A percentile compares a stretch with the other conserved stretches of the same genome.
These are phyloP conservation scores for Lepiota brunneoincarnata DNA, from an alignment of 768 basidiomycete genomes.

Conservation along the genomic window DNA sequence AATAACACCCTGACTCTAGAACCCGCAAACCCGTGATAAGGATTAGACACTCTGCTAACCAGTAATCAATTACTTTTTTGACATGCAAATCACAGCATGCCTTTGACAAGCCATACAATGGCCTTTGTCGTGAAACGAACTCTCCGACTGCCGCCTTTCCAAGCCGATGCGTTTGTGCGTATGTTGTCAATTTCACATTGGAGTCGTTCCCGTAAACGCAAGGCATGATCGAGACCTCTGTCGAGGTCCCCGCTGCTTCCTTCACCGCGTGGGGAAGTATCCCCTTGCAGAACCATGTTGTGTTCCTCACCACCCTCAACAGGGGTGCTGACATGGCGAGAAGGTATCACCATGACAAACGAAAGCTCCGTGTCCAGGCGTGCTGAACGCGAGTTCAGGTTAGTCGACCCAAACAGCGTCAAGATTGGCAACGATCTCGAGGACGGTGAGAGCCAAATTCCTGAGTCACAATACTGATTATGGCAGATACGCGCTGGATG, in stretches of 20 bases:
- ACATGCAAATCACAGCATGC: conserved; percentile 52
- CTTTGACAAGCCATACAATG: conserved; percentile 61
- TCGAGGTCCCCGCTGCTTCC: conserved; percentile 14
- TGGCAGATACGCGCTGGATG: too few relatives aligned
- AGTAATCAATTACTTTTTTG: too few relatives aligned
- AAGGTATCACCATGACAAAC: conserved; percentile 76
- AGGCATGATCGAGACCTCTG: conserved; percentile 5
- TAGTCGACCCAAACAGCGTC: conserved; percentile 93
- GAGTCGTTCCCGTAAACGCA: conserved; percentile 41
- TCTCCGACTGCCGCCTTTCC: conserved; percentile 56
- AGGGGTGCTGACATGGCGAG: conserved; percentile 18
- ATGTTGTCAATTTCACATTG: conserved; percentile 54
- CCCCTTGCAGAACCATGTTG: neutral
- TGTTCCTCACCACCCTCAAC: neutral
- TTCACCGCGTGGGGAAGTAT: neutral
- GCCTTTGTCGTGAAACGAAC: conserved; percentile 64
- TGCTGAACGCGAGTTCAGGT: conserved; percentile 88
- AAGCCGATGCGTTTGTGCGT: conserved; percentile 45
- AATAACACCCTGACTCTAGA: too few relatives aligned
- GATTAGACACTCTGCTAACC: too few relatives aligned
- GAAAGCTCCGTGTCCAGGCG: conserved; percentile 92
- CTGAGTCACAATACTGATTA: too few relatives aligned
- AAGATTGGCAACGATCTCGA: conserved; percentile 51
- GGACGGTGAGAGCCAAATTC: conserved; percentile 79
- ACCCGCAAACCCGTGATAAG: too few relatives aligned